Conservation (phyloP, 2,329 filamentous ascomycete genomes). For the Cladosporium sp. region DNA sequence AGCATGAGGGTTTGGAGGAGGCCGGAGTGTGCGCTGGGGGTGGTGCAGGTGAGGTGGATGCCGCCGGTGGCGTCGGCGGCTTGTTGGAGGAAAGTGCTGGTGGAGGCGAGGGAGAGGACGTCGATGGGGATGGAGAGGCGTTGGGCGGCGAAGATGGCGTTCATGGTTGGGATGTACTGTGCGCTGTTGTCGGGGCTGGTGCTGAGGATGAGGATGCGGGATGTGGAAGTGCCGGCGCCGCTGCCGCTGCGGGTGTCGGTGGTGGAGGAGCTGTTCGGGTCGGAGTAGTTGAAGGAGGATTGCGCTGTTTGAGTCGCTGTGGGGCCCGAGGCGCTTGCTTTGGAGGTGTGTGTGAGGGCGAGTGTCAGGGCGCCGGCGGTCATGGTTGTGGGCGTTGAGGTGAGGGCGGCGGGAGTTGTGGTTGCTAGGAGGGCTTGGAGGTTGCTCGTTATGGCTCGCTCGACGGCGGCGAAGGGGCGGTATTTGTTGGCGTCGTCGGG, state of each 20-base stretch:
- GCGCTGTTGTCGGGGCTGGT: constrained; percentile 83
- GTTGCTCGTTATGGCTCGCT: constrained; percentile 71
- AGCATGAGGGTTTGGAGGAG: constrained; percentile 93
- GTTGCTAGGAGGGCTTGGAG: constrained; percentile 67
- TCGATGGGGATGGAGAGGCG: constrained; percentile 86
- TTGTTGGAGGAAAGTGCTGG: constrained; percentile 91
- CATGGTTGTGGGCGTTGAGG: constrained; percentile 71
- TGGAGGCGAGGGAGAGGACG: constrained; percentile 78
- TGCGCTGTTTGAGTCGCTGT: constrained; percentile 49
- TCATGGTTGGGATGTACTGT: constrained; percentile 98
- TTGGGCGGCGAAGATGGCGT: constrained; percentile 92
- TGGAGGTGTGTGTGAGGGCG: constrained; percentile 86
- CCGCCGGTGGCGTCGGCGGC: constrained; percentile 71
- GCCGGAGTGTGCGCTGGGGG: constrained; percentile 42
- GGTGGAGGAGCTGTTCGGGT: constrained; percentile 40
- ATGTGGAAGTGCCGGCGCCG: constrained; percentile 52
- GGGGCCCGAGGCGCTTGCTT: constrained; percentile 52
- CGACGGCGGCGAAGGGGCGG: constrained; percentile 83
- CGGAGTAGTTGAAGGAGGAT: constrained; percentile 51
- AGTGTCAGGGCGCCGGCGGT: constrained; percentile 88
- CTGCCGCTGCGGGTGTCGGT: constrained; percentile 31
- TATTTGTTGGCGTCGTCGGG: constrained; percentile 75
- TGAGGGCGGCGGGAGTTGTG: constrained; percentile 62
- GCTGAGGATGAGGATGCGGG: constrained; percentile 83
- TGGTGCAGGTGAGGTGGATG: constrained; percentile 58